Base-by-base conservation (phyloP, 2,329 filamentous ascomycete genomes). In the Cordyceps fumosorosea region DNA sequence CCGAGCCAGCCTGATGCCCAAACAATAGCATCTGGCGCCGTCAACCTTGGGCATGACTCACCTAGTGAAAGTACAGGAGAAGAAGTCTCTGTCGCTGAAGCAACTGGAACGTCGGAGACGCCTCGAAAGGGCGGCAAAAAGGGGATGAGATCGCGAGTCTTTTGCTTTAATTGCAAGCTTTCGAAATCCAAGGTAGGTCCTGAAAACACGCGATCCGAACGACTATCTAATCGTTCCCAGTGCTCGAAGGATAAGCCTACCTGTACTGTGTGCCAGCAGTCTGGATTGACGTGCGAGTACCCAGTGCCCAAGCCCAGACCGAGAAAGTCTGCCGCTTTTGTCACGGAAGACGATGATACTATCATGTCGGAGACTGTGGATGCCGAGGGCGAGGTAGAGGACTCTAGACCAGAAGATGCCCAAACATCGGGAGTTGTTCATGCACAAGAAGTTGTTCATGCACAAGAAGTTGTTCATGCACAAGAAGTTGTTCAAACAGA, bases 201-300 rank as follows among this genome's bases (percentile, higher is more conserved):
- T 4, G 14, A 20, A 34, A 20, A 56, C 62, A 48, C 64, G 18
- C 45, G 10, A 2, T 5, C 14, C 26, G 12, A 22, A 14, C 16
- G 4, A 4, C 4, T 22, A 51, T 56, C 64, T 73, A 60, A 74
- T 63, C 16, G 3, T 4, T 20, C 12, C 16, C 24, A 79, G 77
- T 81, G 79, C 51, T 72, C 77, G 12, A 75, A 71, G 53, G 72
- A 74, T 48, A 73, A 69, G 45, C 78, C 78, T 4, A 67, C 67
- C 1, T 81, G 79, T 64, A 68, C 68, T 7, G 71, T 72, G 44
- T 81, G 79, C 29, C 60, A 70, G 24, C 65, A 67, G 7, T 62
- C 67, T 5, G 72, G 71, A 0, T 62, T 68, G 5, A 63, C 65
- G 8, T 81, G 79, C 63, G 69, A 76, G 54, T 81, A 79, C 65